Percentiles rank a stretch among this genome's conserved stretches.
These are phyloP conservation scores for Alternaria dauci DNA, from an alignment of 2,329 filamentous ascomycete genomes.

Conservation along the genomic window DNA sequence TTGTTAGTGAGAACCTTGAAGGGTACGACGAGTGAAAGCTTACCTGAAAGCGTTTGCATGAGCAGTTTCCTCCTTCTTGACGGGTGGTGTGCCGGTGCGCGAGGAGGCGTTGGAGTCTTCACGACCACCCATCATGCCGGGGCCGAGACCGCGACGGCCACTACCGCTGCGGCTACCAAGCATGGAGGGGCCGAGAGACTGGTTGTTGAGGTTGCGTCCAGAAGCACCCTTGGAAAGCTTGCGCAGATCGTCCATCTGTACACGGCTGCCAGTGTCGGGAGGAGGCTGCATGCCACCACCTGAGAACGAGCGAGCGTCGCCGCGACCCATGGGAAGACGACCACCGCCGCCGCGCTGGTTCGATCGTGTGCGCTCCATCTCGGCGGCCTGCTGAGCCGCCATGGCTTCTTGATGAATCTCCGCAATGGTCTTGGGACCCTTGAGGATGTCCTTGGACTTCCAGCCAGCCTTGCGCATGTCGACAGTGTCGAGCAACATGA, in stretches of 20 bases:
- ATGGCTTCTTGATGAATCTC: conserved; percentile 87
- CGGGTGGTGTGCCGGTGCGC: conserved; percentile 85
- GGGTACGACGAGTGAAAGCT: conserved; percentile 46
- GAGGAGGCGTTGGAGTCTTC: conserved; percentile 90
- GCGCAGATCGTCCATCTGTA: conserved; percentile 90
- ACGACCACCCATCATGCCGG: conserved; percentile 71
- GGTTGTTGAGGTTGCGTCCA: conserved; percentile 65
- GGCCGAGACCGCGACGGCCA: conserved; percentile 77
- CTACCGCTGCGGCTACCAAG: conserved; percentile 92
- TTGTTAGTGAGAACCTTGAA: conserved; percentile 24
- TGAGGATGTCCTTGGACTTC: conserved; percentile 87
- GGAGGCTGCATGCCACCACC: conserved; percentile 74
- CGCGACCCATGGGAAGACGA: conserved; percentile 78
- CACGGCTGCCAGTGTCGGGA: conserved; percentile 76
- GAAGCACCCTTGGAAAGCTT: conserved; percentile 72
- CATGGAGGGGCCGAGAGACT: conserved; percentile 79
- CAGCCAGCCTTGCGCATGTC: conserved; percentile 82
- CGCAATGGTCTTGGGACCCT: conserved; percentile 95
- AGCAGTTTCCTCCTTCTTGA: conserved; percentile 71
- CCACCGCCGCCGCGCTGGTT: conserved; percentile 72
- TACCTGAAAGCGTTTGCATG: conserved; percentile 92
- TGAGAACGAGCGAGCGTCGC: conserved; percentile 86
- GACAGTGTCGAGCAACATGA: conserved; percentile 95
- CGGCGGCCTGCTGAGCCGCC: conserved; percentile 81
- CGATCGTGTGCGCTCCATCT: conserved; percentile 66